Conservation (phyloP, 2,329 filamentous ascomycete genomes). For the Thermoascus crustaceus region DNA sequence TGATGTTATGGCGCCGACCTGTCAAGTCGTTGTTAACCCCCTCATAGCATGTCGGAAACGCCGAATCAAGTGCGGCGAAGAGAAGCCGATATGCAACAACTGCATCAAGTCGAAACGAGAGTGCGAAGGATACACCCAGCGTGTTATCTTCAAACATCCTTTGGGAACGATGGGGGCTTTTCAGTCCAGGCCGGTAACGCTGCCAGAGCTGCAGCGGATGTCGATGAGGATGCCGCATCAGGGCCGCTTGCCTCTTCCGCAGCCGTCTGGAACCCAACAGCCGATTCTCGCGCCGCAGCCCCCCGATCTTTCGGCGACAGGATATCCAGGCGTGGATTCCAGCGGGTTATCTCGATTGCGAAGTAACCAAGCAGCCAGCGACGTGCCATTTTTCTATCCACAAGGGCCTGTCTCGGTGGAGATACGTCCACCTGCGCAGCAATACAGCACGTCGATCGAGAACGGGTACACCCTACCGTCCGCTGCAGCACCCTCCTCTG, state of each 20-base stretch:
- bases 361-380: slow-evolving; percentile 4
- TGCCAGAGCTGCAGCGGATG: slow-evolving; percentile 15
- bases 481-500: no score
- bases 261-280: slow-evolving; percentile 23
- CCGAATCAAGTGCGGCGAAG: slow-evolving; percentile 95
- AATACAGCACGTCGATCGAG: background rate
- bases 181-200: slow-evolving; percentile 12
- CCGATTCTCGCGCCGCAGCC: slow-evolving; percentile 28
- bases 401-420: background rate
- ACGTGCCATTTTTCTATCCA: slow-evolving; percentile 13
- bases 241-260: slow-evolving; percentile 17
- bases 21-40: background rate
- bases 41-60: slow-evolving; percentile 74
- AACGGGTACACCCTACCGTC: no score
- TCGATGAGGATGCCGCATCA: slow-evolving; percentile 13
- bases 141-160: slow-evolving; percentile 35
- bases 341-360: background rate
- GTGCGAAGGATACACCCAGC: slow-evolving; percentile 37
- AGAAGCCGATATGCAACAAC: slow-evolving; percentile 44
- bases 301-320: slow-evolving; percentile 8
- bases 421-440: background rate
- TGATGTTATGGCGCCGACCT: slow-evolving; percentile 10
- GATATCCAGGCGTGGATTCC: background rate
- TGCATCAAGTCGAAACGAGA: slow-evolving; percentile 40
- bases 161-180: slow-evolving; percentile 25